Evolutionary conservation across 805 yeast genomes (phyloP), one percentile per base, ranked within the genome.

Genomic region (Nakazawaea molendinolei): DNA sequence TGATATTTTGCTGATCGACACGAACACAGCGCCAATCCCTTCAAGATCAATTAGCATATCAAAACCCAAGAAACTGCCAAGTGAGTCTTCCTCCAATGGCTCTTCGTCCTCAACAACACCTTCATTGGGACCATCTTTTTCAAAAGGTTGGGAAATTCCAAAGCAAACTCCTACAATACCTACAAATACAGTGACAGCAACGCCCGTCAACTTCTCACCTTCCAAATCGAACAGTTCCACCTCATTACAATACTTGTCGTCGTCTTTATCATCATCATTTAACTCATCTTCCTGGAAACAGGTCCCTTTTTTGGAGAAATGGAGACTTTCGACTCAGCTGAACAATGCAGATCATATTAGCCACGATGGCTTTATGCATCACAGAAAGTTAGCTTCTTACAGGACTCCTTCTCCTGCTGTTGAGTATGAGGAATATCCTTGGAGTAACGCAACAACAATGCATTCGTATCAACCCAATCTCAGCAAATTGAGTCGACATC

Each of bases 141-240:
- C 48, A 12, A 43, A 23, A 43, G 74, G 74, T 2, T 71, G 76
- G 76, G 73, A 65, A 38, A 65, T 69, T 9, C 55, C 55, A 2
- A 34, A 48, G 1, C 51, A 46, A 19, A 34, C 54, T 2, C 43
- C 45, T 2, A 48, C 59, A 5, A 39, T 44, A 12, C 36, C 44
- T 2, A 45, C 56, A 12, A 35, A 35, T 16, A 28, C 34, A 4
- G 17, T 28, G 10, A 29, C 34, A 15, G 26, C 31, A 8, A 28
- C 16, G 4, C 37, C 37, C 20, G 41, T 33, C n/a, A 33, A 26
- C 20, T 38, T 38, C n/a, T 33, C 41, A 9, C 38, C 38, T n/a
- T 24, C 19, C 18, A 38, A 18, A 27, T 4, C 16, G 13, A 24
- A 28, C 14, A 46, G 57, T 8, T 52, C 61, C 29, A 55, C 57